Evolutionary conservation across 2,329 filamentous ascomycete genomes (phyloP), one percentile per base, ranked within the genome.

Genomic region (Verticillium albo-atrum): DNA sequence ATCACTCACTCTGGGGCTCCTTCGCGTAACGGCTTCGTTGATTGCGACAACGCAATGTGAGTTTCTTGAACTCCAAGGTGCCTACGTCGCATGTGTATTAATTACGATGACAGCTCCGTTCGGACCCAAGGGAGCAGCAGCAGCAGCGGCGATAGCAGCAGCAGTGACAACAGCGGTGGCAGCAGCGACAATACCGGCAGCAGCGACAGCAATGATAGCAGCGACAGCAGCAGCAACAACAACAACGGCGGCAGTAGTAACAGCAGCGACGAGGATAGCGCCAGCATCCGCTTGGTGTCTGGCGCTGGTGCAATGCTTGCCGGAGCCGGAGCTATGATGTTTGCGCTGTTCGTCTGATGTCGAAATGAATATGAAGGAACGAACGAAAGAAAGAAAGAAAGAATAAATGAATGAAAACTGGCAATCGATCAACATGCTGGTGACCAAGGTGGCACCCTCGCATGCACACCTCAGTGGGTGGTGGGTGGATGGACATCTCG

Each of bases 1-100:
- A 89, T 91, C 62, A 91, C 89, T 0, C 88, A 91, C 68, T 88
- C 85, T 14, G 88, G 88, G 20, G 88, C 88, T n/a, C 84, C 79
- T 56, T 86, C 85, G 4, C 23, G 54, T 42, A 86, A 90, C 69
- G 77, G 82, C 72, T 91, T 91, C 73, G 86, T 90, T 60, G 83
- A 77, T 26, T 90, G 88, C 72, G 68, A 67, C 25, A 47, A 51
- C 6, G 25, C 25, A 4, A 57, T 57, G 55, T 57, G 28, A 25
- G 55, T 51, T 28, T 14, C 34, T 28, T 10, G 14, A 27, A 7
- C 3, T 5, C 6, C 3, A 12, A 23, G 30, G 30, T 14, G 10
- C 30, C 14, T 32, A 14, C 10, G 2, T 32, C 10, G 14, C 14
- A n/a, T 27, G 51, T 6, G 14, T 42, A 17, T 35, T 56, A n/a